Conservation (phyloP, 73 alveolate genomes). For the Paraurostyla sp. region DNA sequence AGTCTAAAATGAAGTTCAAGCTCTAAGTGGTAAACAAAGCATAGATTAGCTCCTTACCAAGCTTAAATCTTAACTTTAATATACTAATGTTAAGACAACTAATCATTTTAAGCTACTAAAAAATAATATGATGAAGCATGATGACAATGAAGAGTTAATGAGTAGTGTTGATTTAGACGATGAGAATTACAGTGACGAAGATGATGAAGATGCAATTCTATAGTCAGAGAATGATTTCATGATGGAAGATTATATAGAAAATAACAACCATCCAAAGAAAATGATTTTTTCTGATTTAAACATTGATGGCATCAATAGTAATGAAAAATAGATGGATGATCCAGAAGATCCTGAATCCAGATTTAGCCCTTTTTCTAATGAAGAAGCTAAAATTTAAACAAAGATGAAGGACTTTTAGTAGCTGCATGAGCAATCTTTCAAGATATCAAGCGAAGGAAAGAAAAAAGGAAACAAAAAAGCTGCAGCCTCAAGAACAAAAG, state of each 20-base stretch:
- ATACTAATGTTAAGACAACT: too few species aligned
- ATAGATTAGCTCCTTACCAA: neutral
- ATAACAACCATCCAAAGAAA: neutral
- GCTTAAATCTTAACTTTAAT: too few species aligned
- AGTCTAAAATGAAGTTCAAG: neutral
- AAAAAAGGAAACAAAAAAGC: neutral
- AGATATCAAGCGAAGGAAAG: constrained; percentile 1
- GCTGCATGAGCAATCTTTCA: constrained; percentile 26
- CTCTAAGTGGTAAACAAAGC: neutral
- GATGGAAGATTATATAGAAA: neutral
- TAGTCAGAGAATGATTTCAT: too few species aligned
- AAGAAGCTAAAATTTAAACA: neutral
- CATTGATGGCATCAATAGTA: neutral
- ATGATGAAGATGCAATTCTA: neutral
- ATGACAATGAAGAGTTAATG: neutral
- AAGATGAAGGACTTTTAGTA: constrained; percentile 17
- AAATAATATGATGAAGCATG: neutral
- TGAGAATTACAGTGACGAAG: constrained; percentile 26
- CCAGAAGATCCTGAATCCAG: neutral
- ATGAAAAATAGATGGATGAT: neutral
- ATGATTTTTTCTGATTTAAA: neutral
- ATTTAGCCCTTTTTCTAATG: neutral
- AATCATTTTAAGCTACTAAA: neutral
- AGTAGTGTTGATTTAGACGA: constrained; percentile 44
- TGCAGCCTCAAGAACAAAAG: neutral